Evolutionary conservation across 1,284 basidiomycete species (phyloP), one percentile per base, ranked within the genome.

Genomic region (Leccinum proximum): DNA sequence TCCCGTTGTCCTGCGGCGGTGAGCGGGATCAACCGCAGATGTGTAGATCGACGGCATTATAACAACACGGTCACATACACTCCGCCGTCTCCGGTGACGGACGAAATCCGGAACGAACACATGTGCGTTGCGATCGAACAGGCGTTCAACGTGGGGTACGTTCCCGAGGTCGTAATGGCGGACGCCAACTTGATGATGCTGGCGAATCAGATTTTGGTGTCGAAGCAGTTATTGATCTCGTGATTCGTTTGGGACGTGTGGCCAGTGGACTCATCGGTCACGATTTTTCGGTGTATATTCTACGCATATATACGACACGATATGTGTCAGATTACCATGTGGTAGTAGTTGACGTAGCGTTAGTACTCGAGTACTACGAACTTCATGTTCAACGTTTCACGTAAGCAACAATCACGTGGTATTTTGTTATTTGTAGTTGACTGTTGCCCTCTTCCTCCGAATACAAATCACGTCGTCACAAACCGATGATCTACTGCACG

Each of bases 151-250:
- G 89, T 98, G 48, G 96, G 98, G 72, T 89, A 96, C 71, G 88
- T 88, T 5, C 86, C 89, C n/a, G 93, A 97, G 70, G 95, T 98
- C 26, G 84, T 99, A 53, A 82, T 98, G 57, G 96, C 94, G 1
- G 94, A 97, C 72, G 95, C 97, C 16, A 98, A 98, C 77, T 78
- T 98, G 68, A 84, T 84, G n/a, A 82, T 89, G 53, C 79, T 99
- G 67, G 89, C 95, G 5, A 89, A 89, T 70, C 83, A 94, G 70
- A 92, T 98, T 67, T 78, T 97, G 64, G 85, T 92, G 22, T 93
- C 94, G 13, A 89, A 89, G 72, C 87, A 91, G 72, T 79, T 95
- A 7, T 67, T 74, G 66, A 66, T 76, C 5, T 62, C 62, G 14
- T 67, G 50, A 45, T 22, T 42, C 58, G 26, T 18, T 54, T 18